Evolutionary conservation across 148 eudicot genomes (phyloP), one percentile per base, ranked within the genome.

Genomic region (Camellia granthamiana): DNA sequence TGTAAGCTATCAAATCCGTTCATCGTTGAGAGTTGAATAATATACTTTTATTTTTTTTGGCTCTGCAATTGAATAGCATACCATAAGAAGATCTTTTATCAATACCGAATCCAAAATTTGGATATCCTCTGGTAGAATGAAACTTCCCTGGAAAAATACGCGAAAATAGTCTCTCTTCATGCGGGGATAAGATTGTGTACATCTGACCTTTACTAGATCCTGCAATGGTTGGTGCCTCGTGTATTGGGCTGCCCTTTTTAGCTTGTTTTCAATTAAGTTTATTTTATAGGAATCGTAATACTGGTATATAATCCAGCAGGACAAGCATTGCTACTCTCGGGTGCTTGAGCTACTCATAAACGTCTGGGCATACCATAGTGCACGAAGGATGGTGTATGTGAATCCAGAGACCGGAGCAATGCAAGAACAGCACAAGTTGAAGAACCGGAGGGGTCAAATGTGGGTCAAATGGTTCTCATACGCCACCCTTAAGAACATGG

Each of bases 321-420:
- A 96, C 91, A 93, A 92, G 70, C 88, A 90, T 77, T 96, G 99
- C 85, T 96, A 96, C 86, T 88, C 95, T 44, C 91, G 98, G 83
- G 85, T 96, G 75, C 93, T 96, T 11, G 98, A 96, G 88, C 85
- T 96, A 52, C 92, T 96, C 1, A 82, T 96, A 76, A 93, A 93
- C n/a, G 90, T 95, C 30, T 95, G 99, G 99, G 97, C 97, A 0
- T 95, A 92, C 80, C 99, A 95, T 66, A 92, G 98, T 54, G 91
- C 92, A 1, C 88, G 97, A 78, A 86, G 88, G 76, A 95, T 95
- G 84, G 90, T 95, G 46, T 93, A 92, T 56, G 81, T 96, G 77
- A 81, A 92, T 81, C 97, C 99, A 0, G 82, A 85, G 67, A 89
- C 88, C 1, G 99, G 99, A 23, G 30, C 77, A 54, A 90, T 96